A percentile compares a stretch with the other conserved stretches of the same genome.
Conservation (phyloP, 345 rosid genomes). For the Pistacia integerrima region DNA sequence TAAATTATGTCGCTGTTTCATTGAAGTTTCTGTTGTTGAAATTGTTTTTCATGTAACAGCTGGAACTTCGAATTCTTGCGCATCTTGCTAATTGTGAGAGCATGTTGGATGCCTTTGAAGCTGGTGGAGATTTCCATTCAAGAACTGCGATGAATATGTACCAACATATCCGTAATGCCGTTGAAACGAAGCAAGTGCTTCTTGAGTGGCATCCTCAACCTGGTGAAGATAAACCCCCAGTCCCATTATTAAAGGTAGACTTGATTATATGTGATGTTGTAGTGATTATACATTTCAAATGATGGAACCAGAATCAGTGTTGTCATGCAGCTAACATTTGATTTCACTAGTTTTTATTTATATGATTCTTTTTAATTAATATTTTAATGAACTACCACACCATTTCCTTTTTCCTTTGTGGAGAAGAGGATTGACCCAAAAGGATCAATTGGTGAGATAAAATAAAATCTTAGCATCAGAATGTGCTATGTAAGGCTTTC, state of each 20-base stretch:
- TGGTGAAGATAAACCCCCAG: slow-evolving; percentile 93
- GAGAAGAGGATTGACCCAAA: not conserved
- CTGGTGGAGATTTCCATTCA: slow-evolving; percentile 98
- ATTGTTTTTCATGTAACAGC: slow-evolving; percentile 46
- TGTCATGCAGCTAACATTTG: not conserved
- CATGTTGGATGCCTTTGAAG: slow-evolving; percentile 95
- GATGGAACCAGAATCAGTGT: not conserved
- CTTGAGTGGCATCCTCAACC: slow-evolving; percentile 96
- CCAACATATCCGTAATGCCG: slow-evolving; percentile 79
- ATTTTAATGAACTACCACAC: not conserved
- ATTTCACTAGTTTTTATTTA: not conserved
- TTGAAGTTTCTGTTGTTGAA: slow-evolving; percentile 25
- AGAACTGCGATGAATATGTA: slow-evolving; percentile 99
- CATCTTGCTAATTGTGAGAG: slow-evolving; percentile 91
- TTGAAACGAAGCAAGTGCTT: slow-evolving; percentile 69
- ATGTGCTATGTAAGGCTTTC: not conserved
- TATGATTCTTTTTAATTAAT: not conserved
- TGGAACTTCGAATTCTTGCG: slow-evolving; percentile 97
- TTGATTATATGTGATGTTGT: not conserved
- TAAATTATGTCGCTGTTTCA: slow-evolving; percentile 13
- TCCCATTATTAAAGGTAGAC: slow-evolving; percentile 86
- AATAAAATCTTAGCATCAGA: slow-evolving; percentile 6
- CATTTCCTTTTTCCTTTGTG: not conserved
- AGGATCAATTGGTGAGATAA: not conserved
- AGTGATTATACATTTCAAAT: not conserved